phyloP scores from a whole-genome alignment of 2,329 filamentous ascomycete species.

The Aspergillus brasiliensis region DNA sequence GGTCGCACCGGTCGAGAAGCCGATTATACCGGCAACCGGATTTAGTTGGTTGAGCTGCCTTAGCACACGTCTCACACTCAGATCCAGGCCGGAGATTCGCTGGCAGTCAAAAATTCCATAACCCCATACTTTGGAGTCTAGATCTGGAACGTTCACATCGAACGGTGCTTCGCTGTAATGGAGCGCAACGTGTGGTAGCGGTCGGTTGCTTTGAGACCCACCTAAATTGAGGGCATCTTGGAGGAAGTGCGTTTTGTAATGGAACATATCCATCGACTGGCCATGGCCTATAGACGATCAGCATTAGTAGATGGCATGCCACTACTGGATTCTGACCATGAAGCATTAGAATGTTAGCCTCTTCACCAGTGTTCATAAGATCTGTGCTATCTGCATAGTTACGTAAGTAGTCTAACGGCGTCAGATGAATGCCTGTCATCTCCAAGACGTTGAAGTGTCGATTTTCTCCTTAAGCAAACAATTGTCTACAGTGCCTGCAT shows the following conservation, averaged over 20 bases:
- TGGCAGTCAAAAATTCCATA: neutral
- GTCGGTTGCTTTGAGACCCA: neutral
- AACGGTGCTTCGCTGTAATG: neutral
- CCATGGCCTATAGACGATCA: neutral
- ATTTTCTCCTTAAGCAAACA: neutral
- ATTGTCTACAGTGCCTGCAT: too few relatives aligned
- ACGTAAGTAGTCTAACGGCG: neutral
- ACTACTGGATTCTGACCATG: neutral
- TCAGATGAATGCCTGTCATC: neutral
- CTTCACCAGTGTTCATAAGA: neutral
- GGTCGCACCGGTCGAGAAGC: slow-evolving; percentile 2
- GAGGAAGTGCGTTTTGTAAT: neutral
- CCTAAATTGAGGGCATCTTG: neutral
- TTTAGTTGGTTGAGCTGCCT: neutral
- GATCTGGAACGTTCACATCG: neutral
- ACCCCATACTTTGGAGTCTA: neutral
- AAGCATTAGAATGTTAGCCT: neutral
- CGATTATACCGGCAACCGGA: slow-evolving; percentile 7
- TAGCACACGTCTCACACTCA: neutral
- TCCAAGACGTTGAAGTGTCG: neutral
- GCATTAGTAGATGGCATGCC: neutral
- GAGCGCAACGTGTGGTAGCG: neutral
- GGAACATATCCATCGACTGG: neutral
- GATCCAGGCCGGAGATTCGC: neutral
- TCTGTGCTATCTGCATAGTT: neutral